A percentile compares a stretch with the other conserved stretches of the same genome.
Evolutionary conservation across 441 rosid genomes (phyloP).

Genomic region (Gossypium schwendimanii): DNA sequence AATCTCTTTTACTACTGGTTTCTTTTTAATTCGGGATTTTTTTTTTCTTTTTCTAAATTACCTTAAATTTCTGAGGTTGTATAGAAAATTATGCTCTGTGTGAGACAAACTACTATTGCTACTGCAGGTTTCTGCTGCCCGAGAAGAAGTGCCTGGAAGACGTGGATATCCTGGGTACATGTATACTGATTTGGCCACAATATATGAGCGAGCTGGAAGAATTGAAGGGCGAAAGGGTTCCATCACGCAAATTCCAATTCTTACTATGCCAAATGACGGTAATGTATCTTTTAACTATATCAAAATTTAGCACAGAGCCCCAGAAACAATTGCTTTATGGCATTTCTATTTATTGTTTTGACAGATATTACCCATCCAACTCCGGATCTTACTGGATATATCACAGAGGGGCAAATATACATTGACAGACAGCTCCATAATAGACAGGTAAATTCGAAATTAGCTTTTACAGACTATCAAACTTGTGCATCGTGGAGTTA

Average conservation of each 20-base stretch:
- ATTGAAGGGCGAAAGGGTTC: constrained; percentile 98
- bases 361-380: constrained; percentile 97
- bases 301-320: not conserved
- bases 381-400: constrained; percentile 98
- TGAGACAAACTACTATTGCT: constrained; percentile 13
- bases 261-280: constrained; percentile 99
- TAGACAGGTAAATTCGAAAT: constrained; percentile 5
- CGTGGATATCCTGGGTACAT: constrained; percentile 99
- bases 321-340: not conserved
- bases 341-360: constrained; percentile 7
- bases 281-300: constrained; percentile 13
- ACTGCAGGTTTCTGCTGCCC: constrained; percentile 91
- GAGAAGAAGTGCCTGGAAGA: constrained; percentile 99
- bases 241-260: constrained; percentile 96
- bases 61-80: not conserved
- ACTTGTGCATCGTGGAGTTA: not conserved
- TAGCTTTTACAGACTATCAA: not conserved
- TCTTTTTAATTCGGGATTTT: not conserved
- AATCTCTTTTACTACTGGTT: not conserved
- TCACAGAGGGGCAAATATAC: constrained; percentile 97
- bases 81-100: not conserved
- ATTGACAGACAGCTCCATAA: constrained; percentile 91
- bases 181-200: constrained; percentile 98
- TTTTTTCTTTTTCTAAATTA: not conserved
- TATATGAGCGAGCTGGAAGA: constrained; percentile 97